Percentiles rank a stretch among this genome's conserved stretches.
These are phyloP conservation scores for Yamadazyma scolyti DNA, from an alignment of 805 yeast genomes.

Conservation along the genomic window DNA sequence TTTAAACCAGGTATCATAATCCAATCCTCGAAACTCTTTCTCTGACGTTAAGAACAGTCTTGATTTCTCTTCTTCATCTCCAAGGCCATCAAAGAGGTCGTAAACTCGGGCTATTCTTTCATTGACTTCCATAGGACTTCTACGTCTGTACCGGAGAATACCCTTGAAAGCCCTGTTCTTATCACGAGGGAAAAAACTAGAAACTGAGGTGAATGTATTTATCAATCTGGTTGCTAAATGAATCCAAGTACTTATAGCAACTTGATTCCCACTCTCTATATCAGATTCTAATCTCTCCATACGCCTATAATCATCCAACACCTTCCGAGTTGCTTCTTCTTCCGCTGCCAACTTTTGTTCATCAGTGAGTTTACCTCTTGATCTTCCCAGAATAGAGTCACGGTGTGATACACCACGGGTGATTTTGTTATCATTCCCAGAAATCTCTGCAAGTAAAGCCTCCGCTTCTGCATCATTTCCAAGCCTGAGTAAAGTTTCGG, in stretches of 20 bases:
- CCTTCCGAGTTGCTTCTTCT: slow-evolving; percentile 53
- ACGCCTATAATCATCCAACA: slow-evolving; percentile 51
- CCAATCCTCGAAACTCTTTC: slow-evolving; percentile 67
- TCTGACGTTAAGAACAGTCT: slow-evolving; percentile 44
- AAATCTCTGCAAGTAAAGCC: slow-evolving; percentile 50
- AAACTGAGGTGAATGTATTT: slow-evolving; percentile 74
- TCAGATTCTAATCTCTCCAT: slow-evolving; percentile 47
- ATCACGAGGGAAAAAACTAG: slow-evolving; percentile 76
- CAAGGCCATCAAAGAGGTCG: slow-evolving; percentile 56
- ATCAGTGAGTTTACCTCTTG: slow-evolving; percentile 21
- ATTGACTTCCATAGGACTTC: slow-evolving; percentile 62
- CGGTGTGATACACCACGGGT: too few species aligned
- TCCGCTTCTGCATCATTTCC: slow-evolving; percentile 60
- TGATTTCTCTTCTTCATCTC: slow-evolving; percentile 21
- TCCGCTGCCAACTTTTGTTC: slow-evolving; percentile 56
- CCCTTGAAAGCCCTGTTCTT: slow-evolving; percentile 68
- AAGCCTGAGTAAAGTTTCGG: slow-evolving; percentile 72
- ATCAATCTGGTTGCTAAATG: slow-evolving; percentile 78
- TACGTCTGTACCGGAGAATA: slow-evolving; percentile 57
- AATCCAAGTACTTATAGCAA: slow-evolving; percentile 77
- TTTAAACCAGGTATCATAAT: slow-evolving; percentile 80
- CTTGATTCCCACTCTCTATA: slow-evolving; percentile 37
- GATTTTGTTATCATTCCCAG: too few species aligned
- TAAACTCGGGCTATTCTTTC: slow-evolving; percentile 69
- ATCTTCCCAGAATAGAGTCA: not conserved